These are phyloP conservation scores for Leptomonas pyrrhocoris DNA, from an alignment of 208 protist species.

Conservation along the genomic window DNA sequence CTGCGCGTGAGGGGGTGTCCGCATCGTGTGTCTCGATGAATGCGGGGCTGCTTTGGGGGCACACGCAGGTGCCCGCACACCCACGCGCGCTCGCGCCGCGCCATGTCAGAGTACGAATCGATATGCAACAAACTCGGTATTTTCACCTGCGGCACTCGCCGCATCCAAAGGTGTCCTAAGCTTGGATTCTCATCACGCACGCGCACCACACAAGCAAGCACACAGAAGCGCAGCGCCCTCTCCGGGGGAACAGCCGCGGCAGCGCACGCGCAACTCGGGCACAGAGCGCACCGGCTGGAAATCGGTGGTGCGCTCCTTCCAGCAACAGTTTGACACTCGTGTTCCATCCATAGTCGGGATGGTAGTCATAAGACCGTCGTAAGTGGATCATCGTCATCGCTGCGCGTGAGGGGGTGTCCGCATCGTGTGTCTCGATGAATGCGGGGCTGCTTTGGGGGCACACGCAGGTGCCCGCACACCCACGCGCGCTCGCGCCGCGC, in stretches of 20 bases:
- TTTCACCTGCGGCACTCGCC: conserved; percentile 41
- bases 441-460: no score
- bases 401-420: no score
- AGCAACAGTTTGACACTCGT: background rate
- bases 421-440: no score
- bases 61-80: no score
- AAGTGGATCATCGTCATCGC: no score
- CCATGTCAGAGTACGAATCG: conserved; percentile 65
- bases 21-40: no score
- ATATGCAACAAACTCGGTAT: conserved; percentile 40
- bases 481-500: conserved; percentile 2
- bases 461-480: background rate
- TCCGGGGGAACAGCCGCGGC: no score
- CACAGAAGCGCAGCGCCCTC: no score
- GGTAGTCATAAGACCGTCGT: background rate
- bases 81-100: no score
- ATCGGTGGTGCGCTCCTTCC: conserved; percentile 15
- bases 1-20: no score
- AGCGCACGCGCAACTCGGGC: background rate
- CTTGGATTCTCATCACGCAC: conserved; percentile 47
- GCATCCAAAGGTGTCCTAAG: conserved; percentile 66
- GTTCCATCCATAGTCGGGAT: conserved; percentile 5
- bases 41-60: no score
- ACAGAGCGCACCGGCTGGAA: conserved; percentile 20
- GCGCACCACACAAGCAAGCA: background rate